A percentile compares a stretch with the other conserved stretches of the same genome.
Conservation (phyloP, 495 filamentous ascomycete genomes). For the Tetracladium setigerum region DNA sequence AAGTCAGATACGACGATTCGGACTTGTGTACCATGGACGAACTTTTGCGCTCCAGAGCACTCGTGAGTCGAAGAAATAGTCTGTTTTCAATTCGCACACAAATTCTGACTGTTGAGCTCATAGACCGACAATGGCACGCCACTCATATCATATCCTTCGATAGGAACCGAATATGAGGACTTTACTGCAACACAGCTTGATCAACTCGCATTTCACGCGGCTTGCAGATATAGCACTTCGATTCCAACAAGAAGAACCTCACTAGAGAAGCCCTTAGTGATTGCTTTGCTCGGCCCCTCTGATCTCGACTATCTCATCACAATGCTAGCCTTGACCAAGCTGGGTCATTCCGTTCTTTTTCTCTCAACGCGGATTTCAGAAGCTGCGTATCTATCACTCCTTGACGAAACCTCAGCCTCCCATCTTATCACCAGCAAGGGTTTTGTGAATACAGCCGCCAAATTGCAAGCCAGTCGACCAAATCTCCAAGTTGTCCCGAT, state of each 20-base stretch:
- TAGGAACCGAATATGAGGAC: constrained; percentile 34
- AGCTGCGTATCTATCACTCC: constrained; percentile 42
- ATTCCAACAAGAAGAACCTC: not conserved
- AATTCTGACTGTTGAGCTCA: too few relatives aligned
- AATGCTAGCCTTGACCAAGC: constrained; percentile 48
- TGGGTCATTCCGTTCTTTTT: constrained; percentile 51
- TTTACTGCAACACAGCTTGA: constrained; percentile 47
- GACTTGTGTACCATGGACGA: too few relatives aligned
- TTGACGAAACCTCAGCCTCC: constrained; percentile 35
- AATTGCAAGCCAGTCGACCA: not conserved
- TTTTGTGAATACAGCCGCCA: not conserved
- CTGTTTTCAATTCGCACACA: too few relatives aligned
- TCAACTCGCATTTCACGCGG: constrained; percentile 7
- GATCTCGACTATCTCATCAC: constrained; percentile 49
- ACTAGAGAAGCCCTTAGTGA: not conserved
- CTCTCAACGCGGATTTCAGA: constrained; percentile 50
- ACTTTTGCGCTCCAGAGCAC: too few relatives aligned
- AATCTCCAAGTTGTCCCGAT: not conserved
- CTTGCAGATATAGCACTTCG: constrained; percentile 39
- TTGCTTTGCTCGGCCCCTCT: constrained; percentile 47
- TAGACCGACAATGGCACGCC: constrained; percentile 4
- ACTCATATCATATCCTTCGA: constrained; percentile 12
- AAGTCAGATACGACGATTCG: too few relatives aligned
- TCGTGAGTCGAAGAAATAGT: too few relatives aligned
- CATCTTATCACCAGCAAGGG: constrained; percentile 18